Evolutionary conservation across 495 filamentous ascomycete genomes (phyloP), one percentile per base, ranked within the genome.

Genomic region (Neurospora terricola): DNA sequence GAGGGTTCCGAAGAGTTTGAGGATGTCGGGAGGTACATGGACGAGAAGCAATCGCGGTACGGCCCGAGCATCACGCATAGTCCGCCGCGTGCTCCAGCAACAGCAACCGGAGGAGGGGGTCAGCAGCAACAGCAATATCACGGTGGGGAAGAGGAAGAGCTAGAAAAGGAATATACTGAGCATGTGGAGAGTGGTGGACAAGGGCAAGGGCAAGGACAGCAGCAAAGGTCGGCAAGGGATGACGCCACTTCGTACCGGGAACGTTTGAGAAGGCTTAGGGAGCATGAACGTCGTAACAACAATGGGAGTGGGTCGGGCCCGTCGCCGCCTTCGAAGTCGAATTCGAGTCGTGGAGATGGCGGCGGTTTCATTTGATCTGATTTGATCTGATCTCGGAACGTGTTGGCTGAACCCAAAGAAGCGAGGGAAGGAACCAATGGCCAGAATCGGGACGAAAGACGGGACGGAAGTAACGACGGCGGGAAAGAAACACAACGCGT

Each of bases 41-140:
- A 84, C 39, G 80, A 84, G 43, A 84, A 84, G 72, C 39, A 72
- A 62, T 70, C 74, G 69, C 74, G 78, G 18, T 85, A 85, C 38
- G 83, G 83, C 3, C 81, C 81, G 36, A 82, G 82, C 42, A 83
- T 85, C 54, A 85, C 84, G 14, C 72, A 71, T 45, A 81, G 74
- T 38, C 76, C 77, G 27, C 75, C 79, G 0, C 68, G 16, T 23
- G 40, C 34, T 16, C 54, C 36, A 21, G 10, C 8, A n/a, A n/a
- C n/a, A 43, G 38, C 11, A 9, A 27, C n/a, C n/a, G 34, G 23
- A 30, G 30, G 16, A 40, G 54, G 45, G 27, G 27, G 16, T n/a
- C 30, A 30, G 16, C 5, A 43, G 40, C 30, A 72, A 34, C 38
- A 69, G 70, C 43, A 21, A 37, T 42, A 48, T 34, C 48, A 38